Base-by-base conservation (phyloP, 352 stramenopile species). In the Blastocystis sp. region DNA sequence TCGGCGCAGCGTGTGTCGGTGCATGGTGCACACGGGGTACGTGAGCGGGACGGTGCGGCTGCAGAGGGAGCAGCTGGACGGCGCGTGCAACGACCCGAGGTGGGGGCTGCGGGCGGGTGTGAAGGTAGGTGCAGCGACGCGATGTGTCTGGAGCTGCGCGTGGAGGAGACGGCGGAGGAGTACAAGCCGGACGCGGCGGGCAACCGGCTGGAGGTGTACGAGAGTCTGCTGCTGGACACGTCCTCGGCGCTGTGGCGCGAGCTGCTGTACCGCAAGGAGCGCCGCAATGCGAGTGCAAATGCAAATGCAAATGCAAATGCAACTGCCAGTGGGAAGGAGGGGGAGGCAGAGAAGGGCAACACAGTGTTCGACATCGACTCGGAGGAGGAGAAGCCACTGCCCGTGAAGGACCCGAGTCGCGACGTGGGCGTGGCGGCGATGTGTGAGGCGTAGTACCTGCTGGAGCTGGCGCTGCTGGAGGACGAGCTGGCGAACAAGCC, bases 21-120 rank as follows among this genome's bases (percentile, higher is more conserved):
- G 59, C 48, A 87, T 87, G 77, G 23, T 87, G 34, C 77, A 87
- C 56, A 87, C 77, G 23, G 77, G 77, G 0, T 87, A 87, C 48
- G 52, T 87, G 10, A 62, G 23, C 40, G n/a, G 53, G 14, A 53
- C 10, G 3, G 14, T 87, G 23, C 40, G 40, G 11, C 52, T 87
- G 10, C 40, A 14, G 0, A 87, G 60, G 52, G 77, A 87, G 14
- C 77, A 87, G 45, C 38, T 87, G 65, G 77, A 87, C 41, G 77
- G 77, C 11, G 77, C 77, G 14, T 62, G 41, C 41, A 76, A 43
- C 56, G 77, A 87, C 28, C 23, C 45, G 53, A 45, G 45, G 2
- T 34, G 28, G 28, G 28, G 28, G 28, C 28, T 34, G 28, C 28
- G 28, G 28, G 28, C 28, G 28, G 28, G 28, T 34, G 28, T 34